Conservation (phyloP, 2,329 filamentous ascomycete genomes). For the Xylaria sp. region DNA sequence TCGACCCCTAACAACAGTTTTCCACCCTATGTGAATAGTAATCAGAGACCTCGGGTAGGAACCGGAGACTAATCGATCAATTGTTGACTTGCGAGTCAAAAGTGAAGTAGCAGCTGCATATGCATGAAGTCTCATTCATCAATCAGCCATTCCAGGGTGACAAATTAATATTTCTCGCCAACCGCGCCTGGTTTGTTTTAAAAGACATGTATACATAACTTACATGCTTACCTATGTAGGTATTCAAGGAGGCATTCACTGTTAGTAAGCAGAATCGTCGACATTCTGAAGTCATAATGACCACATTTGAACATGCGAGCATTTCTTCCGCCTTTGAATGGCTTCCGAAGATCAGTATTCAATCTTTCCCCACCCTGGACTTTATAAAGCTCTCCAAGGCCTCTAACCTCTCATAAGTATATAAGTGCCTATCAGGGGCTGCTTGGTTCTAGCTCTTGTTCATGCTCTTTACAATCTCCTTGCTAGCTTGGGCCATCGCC, state of each 20-base stretch:
- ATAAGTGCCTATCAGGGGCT: neutral
- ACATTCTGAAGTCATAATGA: neutral
- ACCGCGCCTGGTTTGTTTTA: neutral
- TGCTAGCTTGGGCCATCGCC: neutral
- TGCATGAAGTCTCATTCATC: neutral
- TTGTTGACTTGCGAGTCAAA: neutral
- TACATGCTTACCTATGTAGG: neutral
- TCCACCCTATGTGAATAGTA: neutral
- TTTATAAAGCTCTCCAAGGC: no score
- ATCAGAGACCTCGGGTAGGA: neutral
- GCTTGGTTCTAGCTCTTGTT: neutral
- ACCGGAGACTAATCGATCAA: neutral
- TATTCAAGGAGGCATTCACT: neutral
- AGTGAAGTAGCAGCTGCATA: neutral
- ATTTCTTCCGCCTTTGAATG: neutral
- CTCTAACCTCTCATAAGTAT: neutral
- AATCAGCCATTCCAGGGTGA: neutral
- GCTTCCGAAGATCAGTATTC: no score
- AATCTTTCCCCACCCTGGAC: neutral
- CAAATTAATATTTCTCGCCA: neutral
- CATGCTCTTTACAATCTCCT: neutral
- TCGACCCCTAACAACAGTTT: neutral
- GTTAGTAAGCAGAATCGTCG: neutral
- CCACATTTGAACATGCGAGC: neutral
- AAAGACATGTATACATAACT: neutral